Evolutionary conservation across 2,329 filamentous ascomycete genomes (phyloP).

Genomic region (Cytospora piceicola): DNA sequence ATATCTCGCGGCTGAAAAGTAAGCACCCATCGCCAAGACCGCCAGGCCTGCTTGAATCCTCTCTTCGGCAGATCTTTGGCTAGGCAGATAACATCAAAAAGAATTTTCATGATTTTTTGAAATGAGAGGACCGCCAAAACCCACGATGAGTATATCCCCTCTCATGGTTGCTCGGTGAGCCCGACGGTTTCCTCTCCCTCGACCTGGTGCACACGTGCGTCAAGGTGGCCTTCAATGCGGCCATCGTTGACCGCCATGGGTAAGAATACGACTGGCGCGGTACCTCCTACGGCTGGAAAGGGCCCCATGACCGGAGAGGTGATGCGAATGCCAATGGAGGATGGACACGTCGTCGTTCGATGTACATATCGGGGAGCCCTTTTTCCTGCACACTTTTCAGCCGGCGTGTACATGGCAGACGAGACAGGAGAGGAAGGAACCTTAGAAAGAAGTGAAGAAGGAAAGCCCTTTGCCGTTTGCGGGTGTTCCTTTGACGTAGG

Average conservation of each 20-base stretch:
- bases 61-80: not conserved
- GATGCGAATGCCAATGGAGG: conserved; percentile 19
- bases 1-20: not conserved
- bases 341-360: conserved; percentile 18
- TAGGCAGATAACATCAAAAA: not conserved
- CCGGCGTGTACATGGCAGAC: not conserved
- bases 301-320: conserved; percentile 10
- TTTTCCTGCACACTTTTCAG: conserved; percentile 17
- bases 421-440: conserved; percentile 24
- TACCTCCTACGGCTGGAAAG: not conserved
- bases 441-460: not conserved
- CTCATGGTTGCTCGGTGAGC: conserved; percentile 5
- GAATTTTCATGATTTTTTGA: not conserved
- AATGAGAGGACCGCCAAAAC: not conserved
- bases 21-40: not conserved
- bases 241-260: conserved; percentile 1
- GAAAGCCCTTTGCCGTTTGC: not conserved
- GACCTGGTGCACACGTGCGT: not conserved
- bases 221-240: conserved; percentile 15
- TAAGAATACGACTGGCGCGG: conserved; percentile 5
- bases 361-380: conserved; percentile 1
- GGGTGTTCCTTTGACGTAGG: not conserved
- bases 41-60: not conserved
- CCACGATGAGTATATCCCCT: conserved; percentile 2
- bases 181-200: conserved; percentile 1